Evolutionary conservation across 78 protist genomes (phyloP).

Genomic region (Bigelowiella natans): DNA sequence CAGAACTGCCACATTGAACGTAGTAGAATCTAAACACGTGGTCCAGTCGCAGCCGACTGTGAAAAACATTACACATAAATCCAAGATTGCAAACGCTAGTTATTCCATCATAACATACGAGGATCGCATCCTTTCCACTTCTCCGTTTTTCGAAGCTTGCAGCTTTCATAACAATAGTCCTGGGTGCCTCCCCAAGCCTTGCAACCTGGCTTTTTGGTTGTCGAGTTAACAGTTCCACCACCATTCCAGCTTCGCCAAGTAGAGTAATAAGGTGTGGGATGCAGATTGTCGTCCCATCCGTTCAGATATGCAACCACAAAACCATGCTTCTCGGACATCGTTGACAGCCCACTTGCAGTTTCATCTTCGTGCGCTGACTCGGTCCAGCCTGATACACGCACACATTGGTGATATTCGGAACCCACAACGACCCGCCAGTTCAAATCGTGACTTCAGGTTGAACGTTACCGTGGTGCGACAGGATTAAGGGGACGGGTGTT

Average conservation of each 20-base stretch:
- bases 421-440: too few species aligned
- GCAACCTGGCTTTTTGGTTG: background rate
- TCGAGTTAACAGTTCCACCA: background rate
- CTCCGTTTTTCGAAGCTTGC: background rate
- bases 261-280: background rate
- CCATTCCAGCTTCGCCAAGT: background rate
- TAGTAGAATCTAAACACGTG: background rate
- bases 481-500: background rate
- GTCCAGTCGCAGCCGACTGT: background rate
- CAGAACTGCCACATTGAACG: background rate
- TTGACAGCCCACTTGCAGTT: background rate
- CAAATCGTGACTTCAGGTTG: too few species aligned
- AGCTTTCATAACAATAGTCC: background rate
- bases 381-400: too few species aligned
- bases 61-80: too few species aligned
- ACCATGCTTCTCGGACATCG: background rate
- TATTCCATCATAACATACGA: too few species aligned
- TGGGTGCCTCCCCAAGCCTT: background rate
- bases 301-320: background rate
- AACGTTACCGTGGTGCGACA: background rate
- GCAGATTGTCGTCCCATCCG: background rate
- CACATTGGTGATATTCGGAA: too few species aligned
- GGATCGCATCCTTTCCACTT: background rate
- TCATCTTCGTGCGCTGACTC: background rate
- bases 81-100: too few species aligned